A percentile compares a stretch with the other conserved stretches of the same genome.
Evolutionary conservation across 768 basidiomycete species (phyloP).

Genomic region (Pleurotus platypus): DNA sequence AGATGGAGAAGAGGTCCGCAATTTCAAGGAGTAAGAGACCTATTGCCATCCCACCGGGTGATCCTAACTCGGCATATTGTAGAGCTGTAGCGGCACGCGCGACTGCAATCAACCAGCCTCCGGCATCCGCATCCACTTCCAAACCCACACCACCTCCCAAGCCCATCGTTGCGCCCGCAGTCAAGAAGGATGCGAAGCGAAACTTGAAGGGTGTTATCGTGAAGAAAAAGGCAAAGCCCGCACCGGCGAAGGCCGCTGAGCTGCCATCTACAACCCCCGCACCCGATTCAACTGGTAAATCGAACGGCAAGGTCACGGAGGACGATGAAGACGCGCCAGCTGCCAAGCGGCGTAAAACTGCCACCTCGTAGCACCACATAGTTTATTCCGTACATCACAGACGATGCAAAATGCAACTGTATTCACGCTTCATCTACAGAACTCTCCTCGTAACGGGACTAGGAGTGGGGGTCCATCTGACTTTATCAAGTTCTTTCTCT

Average conservation of each 20-base stretch:
- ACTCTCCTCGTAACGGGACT: slow-evolving; percentile 30
- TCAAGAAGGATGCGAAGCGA: slow-evolving; percentile 65
- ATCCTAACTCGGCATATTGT: slow-evolving; percentile 8
- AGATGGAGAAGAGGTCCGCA: slow-evolving; percentile 76
- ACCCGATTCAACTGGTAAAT: slow-evolving; percentile 3
- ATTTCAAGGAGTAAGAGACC: slow-evolving; percentile 66
- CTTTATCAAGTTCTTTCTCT: slow-evolving; percentile 60
- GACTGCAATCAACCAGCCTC: slow-evolving; percentile 1
- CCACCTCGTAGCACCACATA: slow-evolving; percentile 22
- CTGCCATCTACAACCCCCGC: background rate
- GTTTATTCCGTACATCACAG: background rate
- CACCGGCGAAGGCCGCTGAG: slow-evolving; percentile 13
- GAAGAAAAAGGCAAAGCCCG: slow-evolving; percentile 65
- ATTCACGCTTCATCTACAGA: slow-evolving; percentile 5
- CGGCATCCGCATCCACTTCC: background rate
- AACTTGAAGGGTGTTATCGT: slow-evolving; percentile 76
- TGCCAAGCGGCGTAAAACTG: slow-evolving; percentile 59
- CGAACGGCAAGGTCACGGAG: slow-evolving; percentile 16
- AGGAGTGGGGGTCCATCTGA: slow-evolving; percentile 82
- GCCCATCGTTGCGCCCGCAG: slow-evolving; percentile 64
- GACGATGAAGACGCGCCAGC: slow-evolving; percentile 30
- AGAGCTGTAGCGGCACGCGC: slow-evolving; percentile 28
- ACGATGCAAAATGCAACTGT: background rate
- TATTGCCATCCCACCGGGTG: slow-evolving; percentile 1
- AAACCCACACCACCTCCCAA: slow-evolving; percentile 23